Percentiles rank a stretch among this genome's conserved stretches.
Evolutionary conservation across 2,329 filamentous ascomycete species (phyloP).

Genomic region (Pestalotiopsis sp.): DNA sequence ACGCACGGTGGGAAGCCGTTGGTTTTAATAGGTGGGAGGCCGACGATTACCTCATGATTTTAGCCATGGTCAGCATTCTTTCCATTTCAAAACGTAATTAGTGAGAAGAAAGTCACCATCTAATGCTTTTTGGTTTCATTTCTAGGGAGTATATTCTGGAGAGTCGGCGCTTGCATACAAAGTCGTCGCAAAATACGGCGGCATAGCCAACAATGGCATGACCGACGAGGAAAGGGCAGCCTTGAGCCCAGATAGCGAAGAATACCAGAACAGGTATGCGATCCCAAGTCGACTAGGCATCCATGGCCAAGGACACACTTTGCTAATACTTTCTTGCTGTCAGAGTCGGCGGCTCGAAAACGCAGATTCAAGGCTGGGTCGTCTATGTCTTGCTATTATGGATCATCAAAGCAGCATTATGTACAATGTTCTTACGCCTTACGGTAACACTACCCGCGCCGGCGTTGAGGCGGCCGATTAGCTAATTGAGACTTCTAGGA

Average conservation of each 20-base stretch:
- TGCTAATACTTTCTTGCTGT: constrained; percentile 1
- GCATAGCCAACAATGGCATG: constrained; percentile 36
- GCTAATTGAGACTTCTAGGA: neutral
- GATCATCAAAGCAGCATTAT: constrained; percentile 29
- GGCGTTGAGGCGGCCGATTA: neutral
- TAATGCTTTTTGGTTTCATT: constrained; percentile 12
- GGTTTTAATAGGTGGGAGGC: neutral
- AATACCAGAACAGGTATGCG: neutral
- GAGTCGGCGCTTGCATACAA: constrained; percentile 32
- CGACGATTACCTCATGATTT: constrained; percentile 6
- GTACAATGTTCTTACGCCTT: constrained; percentile 29
- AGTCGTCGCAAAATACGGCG: constrained; percentile 27
- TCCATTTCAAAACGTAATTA: neutral
- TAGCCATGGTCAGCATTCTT: neutral
- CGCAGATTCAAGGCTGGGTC: constrained; percentile 31
- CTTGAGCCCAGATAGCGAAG: constrained; percentile 14
- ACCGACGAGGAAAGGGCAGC: constrained; percentile 26
- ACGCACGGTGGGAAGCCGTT: neutral
- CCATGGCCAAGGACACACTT: neutral
- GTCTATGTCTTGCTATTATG: constrained; percentile 28
- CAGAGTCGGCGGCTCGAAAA: constrained; percentile 38
- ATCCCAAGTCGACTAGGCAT: constrained; percentile 14
- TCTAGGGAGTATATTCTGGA: constrained; percentile 21
- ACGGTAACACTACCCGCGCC: constrained; percentile 17
- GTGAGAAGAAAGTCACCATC: neutral